Evolutionary conservation across 2,329 filamentous ascomycete genomes (phyloP).

Genomic region (Fusarium verrucosum): DNA sequence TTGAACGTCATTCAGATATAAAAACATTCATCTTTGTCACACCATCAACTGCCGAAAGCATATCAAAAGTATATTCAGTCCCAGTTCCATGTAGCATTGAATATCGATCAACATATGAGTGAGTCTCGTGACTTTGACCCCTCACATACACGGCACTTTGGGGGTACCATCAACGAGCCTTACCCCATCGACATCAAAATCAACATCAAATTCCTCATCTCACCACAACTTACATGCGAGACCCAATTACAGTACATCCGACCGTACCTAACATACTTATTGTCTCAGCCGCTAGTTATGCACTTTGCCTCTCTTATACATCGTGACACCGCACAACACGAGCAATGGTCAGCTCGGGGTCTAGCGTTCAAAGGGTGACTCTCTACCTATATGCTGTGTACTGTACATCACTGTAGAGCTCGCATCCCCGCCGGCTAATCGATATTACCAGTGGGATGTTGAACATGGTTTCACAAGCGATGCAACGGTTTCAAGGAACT

Average conservation of each 20-base stretch:
- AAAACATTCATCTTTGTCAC: background rate
- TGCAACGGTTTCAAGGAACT: conserved; percentile 5
- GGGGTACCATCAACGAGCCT: conserved; percentile 21
- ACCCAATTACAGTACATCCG: conserved; percentile 6
- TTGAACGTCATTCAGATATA: background rate
- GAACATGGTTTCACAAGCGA: conserved; percentile 14
- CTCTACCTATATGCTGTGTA: conserved; percentile 1
- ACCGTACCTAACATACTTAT: background rate
- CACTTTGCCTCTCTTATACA: conserved; percentile 28
- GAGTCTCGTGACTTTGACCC: conserved; percentile 7
- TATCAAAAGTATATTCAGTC: background rate
- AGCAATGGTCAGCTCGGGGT: conserved; percentile 13
- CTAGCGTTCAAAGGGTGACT: background rate
- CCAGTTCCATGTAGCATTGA: background rate
- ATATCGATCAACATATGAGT: background rate
- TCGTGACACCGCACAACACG: conserved; percentile 1
- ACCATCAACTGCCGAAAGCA: background rate
- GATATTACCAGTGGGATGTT: conserved; percentile 20
- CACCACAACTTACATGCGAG: conserved; percentile 11
- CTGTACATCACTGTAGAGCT: background rate
- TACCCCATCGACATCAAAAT: conserved; percentile 16
- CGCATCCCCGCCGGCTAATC: conserved; percentile 19
- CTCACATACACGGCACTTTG: conserved; percentile 32
- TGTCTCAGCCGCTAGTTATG: conserved; percentile 10
- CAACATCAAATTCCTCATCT: conserved; percentile 6